Percentiles rank a stretch among this genome's conserved stretches.
Conservation (phyloP, 257 asterid genomes). For the Capsicum baccatum region DNA sequence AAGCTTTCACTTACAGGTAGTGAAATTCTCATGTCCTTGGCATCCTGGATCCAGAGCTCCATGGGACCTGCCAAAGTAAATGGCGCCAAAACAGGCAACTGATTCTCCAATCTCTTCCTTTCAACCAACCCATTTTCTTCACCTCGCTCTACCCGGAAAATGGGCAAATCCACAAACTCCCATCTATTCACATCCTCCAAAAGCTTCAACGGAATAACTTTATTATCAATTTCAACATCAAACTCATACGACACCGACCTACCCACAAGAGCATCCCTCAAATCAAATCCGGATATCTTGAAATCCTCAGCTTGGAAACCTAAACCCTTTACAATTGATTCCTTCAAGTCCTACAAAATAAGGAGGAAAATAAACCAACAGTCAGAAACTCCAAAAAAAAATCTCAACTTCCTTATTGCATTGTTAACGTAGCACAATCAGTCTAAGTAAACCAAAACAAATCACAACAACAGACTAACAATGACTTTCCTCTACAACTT, state of each 20-base stretch:
- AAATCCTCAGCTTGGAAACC: conserved; percentile 85
- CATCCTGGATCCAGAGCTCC: conserved; percentile 99
- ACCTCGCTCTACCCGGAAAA: conserved; percentile 61
- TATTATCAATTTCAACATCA: conserved; percentile 85
- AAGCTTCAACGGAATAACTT: conserved; percentile 81
- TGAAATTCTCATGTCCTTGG: conserved; percentile 87
- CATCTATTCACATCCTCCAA: conserved; percentile 92
- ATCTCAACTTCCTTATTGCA: neutral
- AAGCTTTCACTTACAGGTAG: conserved; percentile 72
- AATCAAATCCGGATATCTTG: conserved; percentile 82
- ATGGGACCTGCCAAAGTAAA: conserved; percentile 96
- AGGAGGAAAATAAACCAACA: neutral
- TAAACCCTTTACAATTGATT: conserved; percentile 84
- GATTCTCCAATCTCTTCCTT: conserved; percentile 47
- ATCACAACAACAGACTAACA: neutral
- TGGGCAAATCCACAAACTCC: conserved; percentile 92
- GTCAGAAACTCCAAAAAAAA: neutral
- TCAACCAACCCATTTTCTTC: conserved; percentile 66
- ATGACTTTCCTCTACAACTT: neutral
- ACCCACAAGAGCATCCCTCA: conserved; percentile 84
- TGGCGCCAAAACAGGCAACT: conserved; percentile 83
- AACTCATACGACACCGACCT: conserved; percentile 88
- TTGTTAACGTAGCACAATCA: neutral
- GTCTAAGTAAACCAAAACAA: neutral
- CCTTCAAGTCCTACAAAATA: conserved; percentile 74